phyloP scores from a whole-genome alignment of 1,284 basidiomycete species.

The Pulchroboletus neoregius region DNA sequence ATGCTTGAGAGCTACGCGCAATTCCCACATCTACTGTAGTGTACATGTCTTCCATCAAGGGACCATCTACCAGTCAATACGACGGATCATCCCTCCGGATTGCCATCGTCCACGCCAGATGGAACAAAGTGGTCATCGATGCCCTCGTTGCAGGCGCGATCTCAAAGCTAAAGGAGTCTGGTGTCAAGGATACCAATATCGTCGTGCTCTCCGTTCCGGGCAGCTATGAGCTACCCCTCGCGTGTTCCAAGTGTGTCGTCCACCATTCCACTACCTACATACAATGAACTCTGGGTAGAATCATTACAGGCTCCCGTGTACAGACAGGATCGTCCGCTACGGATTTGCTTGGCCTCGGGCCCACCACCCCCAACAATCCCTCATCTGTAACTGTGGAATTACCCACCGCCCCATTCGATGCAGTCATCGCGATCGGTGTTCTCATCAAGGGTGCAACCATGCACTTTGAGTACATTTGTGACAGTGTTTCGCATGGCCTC shows the following conservation, averaged over 20 bases:
- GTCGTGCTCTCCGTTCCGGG: constrained; percentile 91
- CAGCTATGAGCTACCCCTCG: constrained; percentile 90
- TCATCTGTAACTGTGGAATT: constrained; percentile 39
- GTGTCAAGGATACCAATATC: constrained; percentile 89
- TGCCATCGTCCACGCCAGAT: constrained; percentile 89
- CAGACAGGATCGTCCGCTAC: constrained; percentile 68
- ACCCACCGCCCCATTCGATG: constrained; percentile 78
- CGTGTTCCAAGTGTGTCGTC: constrained; percentile 65
- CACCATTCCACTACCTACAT: background rate
- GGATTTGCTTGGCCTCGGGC: constrained; percentile 70
- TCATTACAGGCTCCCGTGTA: constrained; percentile 82
- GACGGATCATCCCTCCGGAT: constrained; percentile 80
- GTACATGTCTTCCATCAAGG: constrained; percentile 76
- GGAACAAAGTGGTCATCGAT: constrained; percentile 87
- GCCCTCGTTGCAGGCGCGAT: constrained; percentile 78
- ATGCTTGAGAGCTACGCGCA: too few species aligned
- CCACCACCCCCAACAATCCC: constrained; percentile 34
- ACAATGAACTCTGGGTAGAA: constrained; percentile 43
- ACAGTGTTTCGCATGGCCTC: constrained; percentile 86
- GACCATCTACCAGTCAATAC: constrained; percentile 58
- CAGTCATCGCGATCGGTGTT: constrained; percentile 94
- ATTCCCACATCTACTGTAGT: constrained; percentile 29
- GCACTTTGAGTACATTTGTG: constrained; percentile 99
- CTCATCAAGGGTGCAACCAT: constrained; percentile 97
- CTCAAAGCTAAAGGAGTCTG: constrained; percentile 73